These are phyloP conservation scores for Mycena latifolia DNA, from an alignment of 768 basidiomycete species.

Conservation along the genomic window DNA sequence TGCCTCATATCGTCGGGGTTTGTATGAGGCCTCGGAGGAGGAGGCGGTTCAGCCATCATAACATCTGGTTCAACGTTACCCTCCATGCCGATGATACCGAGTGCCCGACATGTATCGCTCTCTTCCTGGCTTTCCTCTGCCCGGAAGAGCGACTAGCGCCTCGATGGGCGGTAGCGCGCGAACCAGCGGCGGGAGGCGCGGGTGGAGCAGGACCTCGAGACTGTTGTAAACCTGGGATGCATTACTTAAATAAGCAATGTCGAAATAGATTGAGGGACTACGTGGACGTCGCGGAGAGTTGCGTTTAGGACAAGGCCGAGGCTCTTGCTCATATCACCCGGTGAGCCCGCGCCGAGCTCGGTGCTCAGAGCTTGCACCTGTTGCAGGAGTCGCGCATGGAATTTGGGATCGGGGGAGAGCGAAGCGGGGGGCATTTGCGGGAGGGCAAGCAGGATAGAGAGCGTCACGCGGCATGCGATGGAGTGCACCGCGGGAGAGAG, in stretches of 20 bases:
- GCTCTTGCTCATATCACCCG: constrained; percentile 70
- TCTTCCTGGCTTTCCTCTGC: constrained; percentile 79
- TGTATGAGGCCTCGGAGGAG: background rate
- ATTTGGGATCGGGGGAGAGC: constrained; percentile 63
- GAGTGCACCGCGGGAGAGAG: constrained; percentile 69
- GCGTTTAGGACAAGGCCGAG: constrained; percentile 67
- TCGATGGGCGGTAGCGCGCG: constrained; percentile 76
- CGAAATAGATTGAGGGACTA: background rate
- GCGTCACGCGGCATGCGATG: constrained; percentile 66
- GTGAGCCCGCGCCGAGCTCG: constrained; percentile 66
- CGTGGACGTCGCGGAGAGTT: constrained; percentile 38
- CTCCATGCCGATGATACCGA: constrained; percentile 47
- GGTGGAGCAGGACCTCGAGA: constrained; percentile 79
- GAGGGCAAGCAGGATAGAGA: constrained; percentile 69
- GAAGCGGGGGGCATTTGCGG: constrained; percentile 67
- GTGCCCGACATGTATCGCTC: constrained; percentile 53
- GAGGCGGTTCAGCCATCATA: no score
- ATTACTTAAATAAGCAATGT: background rate
- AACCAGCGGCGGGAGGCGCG: constrained; percentile 82
- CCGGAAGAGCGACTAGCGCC: constrained; percentile 67
- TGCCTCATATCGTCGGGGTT: constrained; percentile 17
- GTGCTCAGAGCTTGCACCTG: constrained; percentile 62
- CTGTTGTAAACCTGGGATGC: constrained; percentile 43
- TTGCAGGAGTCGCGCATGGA: constrained; percentile 59
- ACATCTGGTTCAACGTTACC: no score